Conservation (phyloP, 345 rosid species). For the Erucastrum elatum region DNA sequence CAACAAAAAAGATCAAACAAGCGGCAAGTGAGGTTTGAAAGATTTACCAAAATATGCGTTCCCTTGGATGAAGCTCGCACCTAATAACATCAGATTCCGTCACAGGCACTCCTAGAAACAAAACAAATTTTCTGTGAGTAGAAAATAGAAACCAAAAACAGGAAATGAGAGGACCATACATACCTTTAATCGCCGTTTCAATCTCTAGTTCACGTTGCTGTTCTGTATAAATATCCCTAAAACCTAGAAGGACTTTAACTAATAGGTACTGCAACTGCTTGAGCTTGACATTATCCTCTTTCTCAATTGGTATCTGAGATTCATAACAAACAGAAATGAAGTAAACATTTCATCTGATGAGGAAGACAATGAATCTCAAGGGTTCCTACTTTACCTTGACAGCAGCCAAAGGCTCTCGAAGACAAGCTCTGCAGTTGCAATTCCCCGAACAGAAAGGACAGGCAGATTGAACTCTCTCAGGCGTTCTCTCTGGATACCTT, state of each 20-base stretch:
- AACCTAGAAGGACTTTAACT: slow-evolving; percentile 35
- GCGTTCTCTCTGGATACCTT: slow-evolving; percentile 34
- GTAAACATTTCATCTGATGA: no score
- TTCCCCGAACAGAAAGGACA: slow-evolving; percentile 33
- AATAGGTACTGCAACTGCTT: slow-evolving; percentile 41
- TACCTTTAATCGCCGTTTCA: slow-evolving; percentile 35
- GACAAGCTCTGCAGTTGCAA: slow-evolving; percentile 38
- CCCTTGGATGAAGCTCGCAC: slow-evolving; percentile 28
- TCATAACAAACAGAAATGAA: neutral
- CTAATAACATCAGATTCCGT: slow-evolving; percentile 21
- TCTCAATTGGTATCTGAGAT: slow-evolving; percentile 13
- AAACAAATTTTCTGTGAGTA: neutral
- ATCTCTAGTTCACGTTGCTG: slow-evolving; percentile 39
- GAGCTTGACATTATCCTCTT: slow-evolving; percentile 24
- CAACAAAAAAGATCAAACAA: no score
- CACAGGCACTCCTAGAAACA: slow-evolving; percentile 24
- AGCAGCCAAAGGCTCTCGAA: slow-evolving; percentile 31
- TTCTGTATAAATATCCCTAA: slow-evolving; percentile 32
- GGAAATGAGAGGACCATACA: neutral
- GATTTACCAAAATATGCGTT: slow-evolving; percentile 34
- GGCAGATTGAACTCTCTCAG: neutral
- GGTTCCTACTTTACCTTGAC: slow-evolving; percentile 37
- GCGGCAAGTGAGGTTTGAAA: neutral
- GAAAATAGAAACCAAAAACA: neutral
- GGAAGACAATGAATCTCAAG: no score